Conservation (phyloP, 768 basidiomycete species). For the Lactarius trivialis region DNA sequence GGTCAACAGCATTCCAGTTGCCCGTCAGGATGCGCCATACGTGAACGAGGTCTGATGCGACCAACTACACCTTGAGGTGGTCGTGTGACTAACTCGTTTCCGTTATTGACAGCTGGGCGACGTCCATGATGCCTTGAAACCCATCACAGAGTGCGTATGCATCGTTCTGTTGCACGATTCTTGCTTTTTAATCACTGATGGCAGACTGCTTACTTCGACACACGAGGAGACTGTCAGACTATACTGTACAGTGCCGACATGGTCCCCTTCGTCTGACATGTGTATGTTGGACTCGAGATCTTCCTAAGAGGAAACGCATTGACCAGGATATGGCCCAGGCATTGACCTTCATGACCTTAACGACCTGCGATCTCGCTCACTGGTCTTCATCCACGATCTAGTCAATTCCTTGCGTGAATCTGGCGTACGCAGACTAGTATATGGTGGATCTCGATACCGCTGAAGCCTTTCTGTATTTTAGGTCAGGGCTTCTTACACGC, state of each 20-base stretch:
- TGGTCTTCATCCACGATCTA: conserved; percentile 59
- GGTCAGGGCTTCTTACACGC: conserved; percentile 57
- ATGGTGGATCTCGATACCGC: not conserved
- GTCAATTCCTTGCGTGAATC: conserved; percentile 51
- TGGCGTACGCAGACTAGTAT: conserved; percentile 41
- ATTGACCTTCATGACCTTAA: conserved; percentile 65
- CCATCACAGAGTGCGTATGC: conserved; percentile 50
- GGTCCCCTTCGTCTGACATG: conserved; percentile 49
- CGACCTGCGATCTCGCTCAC: conserved; percentile 52
- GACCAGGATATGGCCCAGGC: conserved; percentile 32
- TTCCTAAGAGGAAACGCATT: not conserved
- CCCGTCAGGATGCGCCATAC: not conserved
- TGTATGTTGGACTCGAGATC: conserved; percentile 37
- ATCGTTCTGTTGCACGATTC: not conserved
- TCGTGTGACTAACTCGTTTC: conserved; percentile 13
- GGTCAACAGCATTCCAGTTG: not conserved
- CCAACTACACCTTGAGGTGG: not conserved
- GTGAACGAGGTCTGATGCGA: conserved; percentile 17
- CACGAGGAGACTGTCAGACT: conserved; percentile 41
- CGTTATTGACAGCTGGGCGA: conserved; percentile 39
- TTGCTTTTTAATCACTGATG: not conserved
- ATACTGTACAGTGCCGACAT: conserved; percentile 63
- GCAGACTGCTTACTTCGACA: conserved; percentile 46
- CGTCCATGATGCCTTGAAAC: conserved; percentile 50
- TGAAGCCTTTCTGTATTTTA: conserved; percentile 27